These are phyloP conservation scores for Fraxinus xanthoxyloides DNA, from an alignment of 305 asterid genomes.

Conservation along the genomic window DNA sequence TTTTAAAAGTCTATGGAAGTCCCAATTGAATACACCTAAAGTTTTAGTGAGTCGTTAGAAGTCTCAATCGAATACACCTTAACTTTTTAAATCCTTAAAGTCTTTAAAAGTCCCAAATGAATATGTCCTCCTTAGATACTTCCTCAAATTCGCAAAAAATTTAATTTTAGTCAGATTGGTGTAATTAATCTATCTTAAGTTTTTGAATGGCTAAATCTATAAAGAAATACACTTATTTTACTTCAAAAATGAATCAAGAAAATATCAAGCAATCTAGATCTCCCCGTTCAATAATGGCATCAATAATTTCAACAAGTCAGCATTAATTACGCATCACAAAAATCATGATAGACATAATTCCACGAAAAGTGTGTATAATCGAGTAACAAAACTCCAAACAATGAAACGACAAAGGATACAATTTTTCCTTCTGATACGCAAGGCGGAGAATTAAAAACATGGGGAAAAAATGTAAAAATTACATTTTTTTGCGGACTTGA, in stretches of 20 bases:
- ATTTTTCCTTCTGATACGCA: background rate
- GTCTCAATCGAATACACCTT: no score
- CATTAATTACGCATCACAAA: background rate
- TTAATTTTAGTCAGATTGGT: background rate
- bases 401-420: background rate
- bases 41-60: no score
- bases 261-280: constrained; percentile 17
- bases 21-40: no score
- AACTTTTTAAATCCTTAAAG: no score
- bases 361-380: background rate
- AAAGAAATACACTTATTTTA: background rate
- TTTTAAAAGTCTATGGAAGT: no score
- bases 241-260: background rate
- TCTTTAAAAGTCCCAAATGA: no score
- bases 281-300: background rate
- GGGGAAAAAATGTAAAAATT: constrained; percentile 13
- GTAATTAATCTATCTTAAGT: background rate
- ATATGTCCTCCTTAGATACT: background rate
- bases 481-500: constrained; percentile 82
- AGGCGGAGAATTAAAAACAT: background rate
- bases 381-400: background rate
- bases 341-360: background rate
- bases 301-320: constrained; percentile 15
- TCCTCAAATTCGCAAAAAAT: background rate
- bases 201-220: background rate